phyloP scores from a whole-genome alignment of 257 asterid species.

The Apocynum venetum region DNA sequence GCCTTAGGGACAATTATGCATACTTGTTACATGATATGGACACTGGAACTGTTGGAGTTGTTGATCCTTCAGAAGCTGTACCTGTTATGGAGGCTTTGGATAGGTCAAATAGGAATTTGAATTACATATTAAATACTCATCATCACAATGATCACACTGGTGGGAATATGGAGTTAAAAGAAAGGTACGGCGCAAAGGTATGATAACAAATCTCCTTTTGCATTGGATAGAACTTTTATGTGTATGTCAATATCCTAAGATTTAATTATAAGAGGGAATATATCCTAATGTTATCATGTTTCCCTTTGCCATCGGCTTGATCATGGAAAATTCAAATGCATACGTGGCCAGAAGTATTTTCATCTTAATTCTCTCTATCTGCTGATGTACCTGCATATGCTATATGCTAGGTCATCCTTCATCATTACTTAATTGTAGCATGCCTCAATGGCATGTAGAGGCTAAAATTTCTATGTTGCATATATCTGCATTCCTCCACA shows the following conservation, averaged over 20 bases:
- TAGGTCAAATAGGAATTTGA: conserved; percentile 73
- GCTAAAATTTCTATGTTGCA: neutral
- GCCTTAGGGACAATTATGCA: conserved; percentile 91
- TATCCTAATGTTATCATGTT: neutral
- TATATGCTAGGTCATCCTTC: neutral
- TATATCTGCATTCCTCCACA: too few relatives aligned
- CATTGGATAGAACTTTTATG: neutral
- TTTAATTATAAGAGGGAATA: neutral
- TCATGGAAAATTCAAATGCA: neutral
- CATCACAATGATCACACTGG: conserved; percentile 97
- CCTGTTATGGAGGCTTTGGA: conserved; percentile 76
- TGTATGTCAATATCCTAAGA: neutral
- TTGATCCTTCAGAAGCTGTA: conserved; percentile 91
- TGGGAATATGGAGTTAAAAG: conserved; percentile 85
- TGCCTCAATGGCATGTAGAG: neutral
- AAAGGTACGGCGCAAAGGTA: conserved; percentile 98
- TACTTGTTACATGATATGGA: conserved; percentile 77
- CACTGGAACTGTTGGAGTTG: conserved; percentile 98
- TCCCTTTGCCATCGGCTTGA: neutral
- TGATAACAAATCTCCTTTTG: conserved; percentile 21
- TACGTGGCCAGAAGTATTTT: neutral
- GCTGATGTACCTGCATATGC: neutral
- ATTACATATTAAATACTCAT: conserved; percentile 86
- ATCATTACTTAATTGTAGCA: neutral
- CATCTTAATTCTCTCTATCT: neutral